phyloP scores from a whole-genome alignment of 805 yeast genomes.

The Candida ficus region DNA sequence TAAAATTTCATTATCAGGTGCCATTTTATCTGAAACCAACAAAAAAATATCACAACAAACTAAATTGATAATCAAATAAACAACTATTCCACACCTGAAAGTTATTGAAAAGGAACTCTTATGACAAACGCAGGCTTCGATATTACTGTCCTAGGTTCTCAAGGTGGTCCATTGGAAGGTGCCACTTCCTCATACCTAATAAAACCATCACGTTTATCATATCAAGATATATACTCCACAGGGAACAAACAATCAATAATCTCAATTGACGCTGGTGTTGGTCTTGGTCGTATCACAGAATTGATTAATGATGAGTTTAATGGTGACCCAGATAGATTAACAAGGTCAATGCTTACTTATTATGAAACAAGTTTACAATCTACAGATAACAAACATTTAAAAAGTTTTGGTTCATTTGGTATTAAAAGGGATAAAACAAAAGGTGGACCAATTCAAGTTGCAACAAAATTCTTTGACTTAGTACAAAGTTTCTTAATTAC shows the following conservation, averaged over 20 bases:
- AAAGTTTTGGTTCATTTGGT: neutral
- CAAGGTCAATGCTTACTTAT: neutral
- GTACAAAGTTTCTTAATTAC: slow-evolving; percentile 52
- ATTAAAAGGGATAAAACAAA: neutral
- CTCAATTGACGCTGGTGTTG: slow-evolving; percentile 78
- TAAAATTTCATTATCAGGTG: no score
- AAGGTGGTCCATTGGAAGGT: slow-evolving; percentile 82
- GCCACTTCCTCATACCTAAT: slow-evolving; percentile 63
- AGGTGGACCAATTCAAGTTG: slow-evolving; percentile 26
- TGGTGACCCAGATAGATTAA: neutral
- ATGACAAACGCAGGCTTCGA: slow-evolving; percentile 36
- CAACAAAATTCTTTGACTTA: slow-evolving; percentile 30
- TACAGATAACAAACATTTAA: neutral
- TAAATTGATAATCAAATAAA: no score
- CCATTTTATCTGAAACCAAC: no score
- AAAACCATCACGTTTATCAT: slow-evolving; percentile 45
- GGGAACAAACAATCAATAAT: slow-evolving; percentile 35
- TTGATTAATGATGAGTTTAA: slow-evolving; percentile 19
- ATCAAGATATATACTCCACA: slow-evolving; percentile 28
- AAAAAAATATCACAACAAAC: no score
- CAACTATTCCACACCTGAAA: no score
- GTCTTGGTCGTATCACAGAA: slow-evolving; percentile 51
- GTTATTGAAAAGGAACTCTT: no score
- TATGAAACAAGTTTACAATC: slow-evolving; percentile 3
- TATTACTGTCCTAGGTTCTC: slow-evolving; percentile 64